A percentile compares a stretch with the other conserved stretches of the same genome.
Conservation (phyloP, 176 grass and related monocot genomes). For the Paspalum vaginatum region DNA sequence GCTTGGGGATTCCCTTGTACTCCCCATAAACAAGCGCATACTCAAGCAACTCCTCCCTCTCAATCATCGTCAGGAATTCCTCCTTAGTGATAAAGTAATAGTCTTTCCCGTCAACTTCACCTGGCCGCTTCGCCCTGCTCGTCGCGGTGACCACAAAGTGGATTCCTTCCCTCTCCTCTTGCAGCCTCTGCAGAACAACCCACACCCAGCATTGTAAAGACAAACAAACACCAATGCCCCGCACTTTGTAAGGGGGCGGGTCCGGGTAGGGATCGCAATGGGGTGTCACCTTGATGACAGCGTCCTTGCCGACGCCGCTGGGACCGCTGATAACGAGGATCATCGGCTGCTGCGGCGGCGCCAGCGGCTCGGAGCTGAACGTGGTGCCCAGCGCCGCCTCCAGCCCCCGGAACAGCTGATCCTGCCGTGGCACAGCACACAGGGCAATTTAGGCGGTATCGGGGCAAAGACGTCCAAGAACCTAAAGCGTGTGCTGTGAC, state of each 20-base stretch:
- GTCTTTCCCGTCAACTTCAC: constrained; percentile 93
- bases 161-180: constrained; percentile 76
- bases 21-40: constrained; percentile 95
- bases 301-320: constrained; percentile 95
- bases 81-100: constrained; percentile 93
- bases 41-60: constrained; percentile 82
- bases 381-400: constrained; percentile 73
- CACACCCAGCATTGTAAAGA: constrained; percentile 10
- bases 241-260: background rate
- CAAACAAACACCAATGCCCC: background rate
- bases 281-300: constrained; percentile 77
- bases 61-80: constrained; percentile 83
- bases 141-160: constrained; percentile 89
- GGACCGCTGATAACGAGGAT: constrained; percentile 94
- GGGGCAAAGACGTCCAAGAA: background rate
- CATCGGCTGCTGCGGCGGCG: constrained; percentile 70
- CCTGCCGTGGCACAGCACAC: constrained; percentile 42
- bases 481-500: background rate
- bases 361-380: constrained; percentile 81
- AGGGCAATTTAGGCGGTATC: background rate
- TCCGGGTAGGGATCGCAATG: background rate
- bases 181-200: constrained; percentile 62
- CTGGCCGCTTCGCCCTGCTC: constrained; percentile 62
- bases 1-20: constrained; percentile 93
- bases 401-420: constrained; percentile 64